Base-by-base conservation (phyloP, 75 land plant genomes). In the Gnetum montanum region DNA sequence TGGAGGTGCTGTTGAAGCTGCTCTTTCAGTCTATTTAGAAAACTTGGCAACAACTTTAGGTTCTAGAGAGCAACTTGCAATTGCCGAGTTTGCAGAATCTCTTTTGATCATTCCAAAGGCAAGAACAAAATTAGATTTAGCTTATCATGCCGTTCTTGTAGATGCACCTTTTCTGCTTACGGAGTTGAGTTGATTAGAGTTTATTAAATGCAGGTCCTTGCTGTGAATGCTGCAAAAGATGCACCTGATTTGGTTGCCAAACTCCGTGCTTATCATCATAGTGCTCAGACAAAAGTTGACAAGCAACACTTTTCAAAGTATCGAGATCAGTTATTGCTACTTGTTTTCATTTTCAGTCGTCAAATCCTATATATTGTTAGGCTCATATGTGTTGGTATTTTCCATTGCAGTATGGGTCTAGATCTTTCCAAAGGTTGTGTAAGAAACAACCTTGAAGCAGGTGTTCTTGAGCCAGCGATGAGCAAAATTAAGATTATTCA, bases 201-300 rank as follows among this genome's bases (percentile, higher is more conserved):
- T 33, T 11, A 12, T 53, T 34, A 12, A 53, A 30, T 69, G n/a
- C 69, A 93, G 98, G 96, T 94, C 13, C 83, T 94, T 59, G 79
- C 98, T 51, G 98, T 94, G 13, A 94, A 89, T 89, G 96, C 98
- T 71, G 96, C 98, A 26, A 94, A 94, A 61, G 98, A 94, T 67
- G 72, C 98, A 13, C 85, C 86, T 44, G 96, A 94, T n/a, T 76
- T 94, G 43, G 96, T 94, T 54, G 96, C 96, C 1, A 94, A 94
- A 51, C 80, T 94, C 15, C 70, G 90, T 46, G 86, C 96, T n/a
- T 85, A 85, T 56, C 98, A 94, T 57, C 80, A 82, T 56, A 78
- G 78, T 43, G 96, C 98, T 7, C 96, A 94, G 61, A 89, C 87
- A 16, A 94, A 94, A 69, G 82, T 86, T 46, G 90, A 89, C 61